Conservation (phyloP, 1,284 basidiomycete genomes). For the Hemileia vastatrix region DNA sequence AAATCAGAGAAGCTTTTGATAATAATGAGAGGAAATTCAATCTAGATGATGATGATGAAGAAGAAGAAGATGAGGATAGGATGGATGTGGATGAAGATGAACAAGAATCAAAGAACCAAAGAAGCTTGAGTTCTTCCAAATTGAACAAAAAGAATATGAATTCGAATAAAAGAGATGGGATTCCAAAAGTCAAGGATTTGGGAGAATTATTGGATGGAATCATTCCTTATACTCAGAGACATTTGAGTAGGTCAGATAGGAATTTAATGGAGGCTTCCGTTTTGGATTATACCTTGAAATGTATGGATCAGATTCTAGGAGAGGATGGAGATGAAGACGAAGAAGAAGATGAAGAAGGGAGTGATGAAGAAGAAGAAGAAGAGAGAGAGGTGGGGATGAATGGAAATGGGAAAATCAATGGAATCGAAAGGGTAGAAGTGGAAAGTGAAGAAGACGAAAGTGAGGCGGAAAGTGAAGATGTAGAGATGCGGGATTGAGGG, state of each 20-base stretch:
- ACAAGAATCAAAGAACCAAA: constrained; percentile 12
- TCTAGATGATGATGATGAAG: constrained; percentile 37
- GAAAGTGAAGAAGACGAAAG: too few relatives aligned
- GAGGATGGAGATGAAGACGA: too few relatives aligned
- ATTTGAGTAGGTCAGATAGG: constrained; percentile 72
- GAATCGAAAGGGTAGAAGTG: too few relatives aligned
- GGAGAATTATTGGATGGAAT: constrained; percentile 68
- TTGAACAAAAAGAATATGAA: constrained; percentile 29
- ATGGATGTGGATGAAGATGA: constrained; percentile 35
- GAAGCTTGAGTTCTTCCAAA: constrained; percentile 4
- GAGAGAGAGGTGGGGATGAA: too few relatives aligned
- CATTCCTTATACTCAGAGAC: constrained; percentile 87
- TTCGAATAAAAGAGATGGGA: constrained; percentile 47
- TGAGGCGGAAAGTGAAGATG: too few relatives aligned
- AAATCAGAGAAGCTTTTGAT: constrained; percentile 62
- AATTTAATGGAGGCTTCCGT: constrained; percentile 86
- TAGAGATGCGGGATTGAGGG: too few relatives aligned
- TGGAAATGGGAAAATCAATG: too few relatives aligned
- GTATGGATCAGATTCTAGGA: constrained; percentile 59
- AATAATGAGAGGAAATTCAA: constrained; percentile 31
- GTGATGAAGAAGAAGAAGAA: too few relatives aligned
- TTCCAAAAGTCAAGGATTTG: constrained; percentile 24
- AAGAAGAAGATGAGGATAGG: constrained; percentile 44
- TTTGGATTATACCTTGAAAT: constrained; percentile 77
- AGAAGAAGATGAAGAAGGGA: too few relatives aligned